Evolutionary conservation across 2,329 filamentous ascomycete genomes (phyloP).

Genomic region (Microdochium nivale): DNA sequence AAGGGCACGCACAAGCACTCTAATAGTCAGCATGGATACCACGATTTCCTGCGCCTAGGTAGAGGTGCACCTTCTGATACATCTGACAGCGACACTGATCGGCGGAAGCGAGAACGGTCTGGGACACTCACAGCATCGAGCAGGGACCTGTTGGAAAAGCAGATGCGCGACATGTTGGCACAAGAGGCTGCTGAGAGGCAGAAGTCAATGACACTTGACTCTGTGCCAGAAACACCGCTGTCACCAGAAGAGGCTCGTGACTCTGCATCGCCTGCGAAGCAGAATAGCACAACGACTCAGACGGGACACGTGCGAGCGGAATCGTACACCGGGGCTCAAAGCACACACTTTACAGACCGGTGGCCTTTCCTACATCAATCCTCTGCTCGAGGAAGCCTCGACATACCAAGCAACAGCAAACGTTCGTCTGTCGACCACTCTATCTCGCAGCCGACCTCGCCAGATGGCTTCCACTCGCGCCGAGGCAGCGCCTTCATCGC

Average conservation of each 20-base stretch:
- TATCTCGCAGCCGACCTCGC: constrained; percentile 40
- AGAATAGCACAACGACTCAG: constrained; percentile 10
- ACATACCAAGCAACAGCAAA: constrained; percentile 32
- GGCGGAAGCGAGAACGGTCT: constrained; percentile 27
- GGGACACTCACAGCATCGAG: constrained; percentile 40
- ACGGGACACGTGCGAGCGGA: neutral
- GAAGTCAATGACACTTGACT: constrained; percentile 24
- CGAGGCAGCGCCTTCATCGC: constrained; percentile 15
- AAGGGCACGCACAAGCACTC: constrained; percentile 44
- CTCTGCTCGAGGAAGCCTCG: constrained; percentile 34
- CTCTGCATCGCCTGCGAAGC: constrained; percentile 1
- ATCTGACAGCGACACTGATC: constrained; percentile 48
- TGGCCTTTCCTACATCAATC: neutral
- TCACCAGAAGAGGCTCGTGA: constrained; percentile 13
- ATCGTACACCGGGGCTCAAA: neutral
- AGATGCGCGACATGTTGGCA: constrained; percentile 53
- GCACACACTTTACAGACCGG: neutral
- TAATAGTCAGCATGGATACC: constrained; percentile 28
- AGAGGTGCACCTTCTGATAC: constrained; percentile 50
- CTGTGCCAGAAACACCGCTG: constrained; percentile 18
- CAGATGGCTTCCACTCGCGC: constrained; percentile 23
- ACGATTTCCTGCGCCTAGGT: constrained; percentile 43
- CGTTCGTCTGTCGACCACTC: constrained; percentile 34
- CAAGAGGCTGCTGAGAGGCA: constrained; percentile 39
- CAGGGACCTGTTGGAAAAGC: constrained; percentile 48